Evolutionary conservation across 192 early-diverging fungal genomes (phyloP), one percentile per base, ranked within the genome.

Genomic region (Cetraspora pellucida): DNA sequence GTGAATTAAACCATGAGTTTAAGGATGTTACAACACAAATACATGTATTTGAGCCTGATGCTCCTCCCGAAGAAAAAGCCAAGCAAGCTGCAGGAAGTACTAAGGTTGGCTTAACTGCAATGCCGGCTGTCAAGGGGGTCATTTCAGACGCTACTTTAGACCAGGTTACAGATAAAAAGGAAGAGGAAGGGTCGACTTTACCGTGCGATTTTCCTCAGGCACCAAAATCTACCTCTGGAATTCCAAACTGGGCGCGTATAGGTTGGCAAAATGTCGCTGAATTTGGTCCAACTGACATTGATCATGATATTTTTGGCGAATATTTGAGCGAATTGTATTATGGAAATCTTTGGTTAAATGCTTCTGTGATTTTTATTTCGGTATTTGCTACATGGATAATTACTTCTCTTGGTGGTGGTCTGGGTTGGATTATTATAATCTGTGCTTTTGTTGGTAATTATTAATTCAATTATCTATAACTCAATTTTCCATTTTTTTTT

Each of bases 281-380:
- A 37, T 1, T 7, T 37, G 37, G 1, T 37, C 4, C 7, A 7
- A 7, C 37, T 37, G 37, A 37, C 7, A 37, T 6, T 37, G 37
- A 37, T 1, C 37, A 37, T 0, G 37, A 37, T 37, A 37, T 37
- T 37, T 37, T 37, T 37, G 37, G 37, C 37, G 37, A 37, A 37
- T 37, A 37, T 37, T 44, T 76, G n/a, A 30, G 74, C 13, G 74
- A 76, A 44, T 27, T 65, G 2, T 76, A 67, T 66, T 44, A 25
- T 23, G 74, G 74, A 14, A 28, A 76, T 54, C 63, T 76, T 23
- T 76, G 74, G 74, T 23, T 76, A 17, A 76, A 76, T 55, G 74
- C 64, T 17, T 17, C 27, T 2, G 74, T 66, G 9, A 63, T 76
- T 11, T 76, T 76, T 66, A 30, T 67, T 21, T 64, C 61, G 0